Evolutionary conservation across 139 green algal species (phyloP).

Genomic region (Chlorella ohadii): DNA sequence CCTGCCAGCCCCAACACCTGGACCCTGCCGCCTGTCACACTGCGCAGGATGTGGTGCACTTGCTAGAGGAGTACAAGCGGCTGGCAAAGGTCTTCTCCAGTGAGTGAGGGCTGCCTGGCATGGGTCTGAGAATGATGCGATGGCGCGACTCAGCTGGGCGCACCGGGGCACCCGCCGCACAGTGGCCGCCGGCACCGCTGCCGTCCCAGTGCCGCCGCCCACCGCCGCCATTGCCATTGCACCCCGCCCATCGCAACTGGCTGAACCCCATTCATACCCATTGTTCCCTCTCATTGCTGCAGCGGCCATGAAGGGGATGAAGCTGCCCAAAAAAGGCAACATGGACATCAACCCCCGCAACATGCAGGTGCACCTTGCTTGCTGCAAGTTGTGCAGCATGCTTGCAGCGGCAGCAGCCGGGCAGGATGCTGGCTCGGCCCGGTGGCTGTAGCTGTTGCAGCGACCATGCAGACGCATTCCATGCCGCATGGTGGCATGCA

Average conservation of each 20-base stretch:
- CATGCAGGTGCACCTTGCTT: constrained; percentile 66
- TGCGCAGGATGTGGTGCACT: constrained; percentile 64
- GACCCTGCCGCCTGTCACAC: too few relatives aligned
- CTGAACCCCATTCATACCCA: too few relatives aligned
- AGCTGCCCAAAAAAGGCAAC: constrained; percentile 89
- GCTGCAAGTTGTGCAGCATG: too few relatives aligned
- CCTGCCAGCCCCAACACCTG: too few relatives aligned
- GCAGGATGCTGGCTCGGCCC: too few relatives aligned
- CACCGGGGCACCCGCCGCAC: neutral
- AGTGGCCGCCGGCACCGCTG: too few relatives aligned
- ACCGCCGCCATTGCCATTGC: too few relatives aligned
- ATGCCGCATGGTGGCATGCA: too few relatives aligned
- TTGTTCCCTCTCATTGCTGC: neutral
- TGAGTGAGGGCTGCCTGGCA: neutral
- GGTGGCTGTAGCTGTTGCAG: too few relatives aligned
- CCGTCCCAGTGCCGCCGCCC: neutral
- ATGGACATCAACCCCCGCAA: constrained; percentile 78
- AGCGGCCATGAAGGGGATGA: constrained; percentile 90
- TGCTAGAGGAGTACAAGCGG: constrained; percentile 95
- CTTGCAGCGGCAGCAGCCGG: too few relatives aligned
- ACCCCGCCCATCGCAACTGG: too few relatives aligned
- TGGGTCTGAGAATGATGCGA: neutral
- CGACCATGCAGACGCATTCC: too few relatives aligned
- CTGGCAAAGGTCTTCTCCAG: constrained; percentile 78
- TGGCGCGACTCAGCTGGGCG: neutral